Base-by-base conservation (phyloP, 495 filamentous ascomycete genomes). In the Trichoderma erinaceum region DNA sequence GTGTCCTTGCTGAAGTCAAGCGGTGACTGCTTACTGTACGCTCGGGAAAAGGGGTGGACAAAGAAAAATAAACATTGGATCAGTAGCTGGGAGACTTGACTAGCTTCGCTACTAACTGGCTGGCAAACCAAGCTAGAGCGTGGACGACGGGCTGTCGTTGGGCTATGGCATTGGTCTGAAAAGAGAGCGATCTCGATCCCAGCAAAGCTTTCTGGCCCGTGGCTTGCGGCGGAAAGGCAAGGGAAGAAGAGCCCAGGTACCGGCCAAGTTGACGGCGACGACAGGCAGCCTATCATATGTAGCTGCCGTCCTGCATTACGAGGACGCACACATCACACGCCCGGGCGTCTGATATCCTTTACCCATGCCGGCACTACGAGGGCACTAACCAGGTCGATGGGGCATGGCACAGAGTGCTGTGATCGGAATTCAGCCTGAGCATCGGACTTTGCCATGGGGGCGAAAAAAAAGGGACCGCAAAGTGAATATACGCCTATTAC, bases 161-260 rank as follows among this genome's bases (percentile, higher is more conserved):
- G 56, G 16, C 21, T 21, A 32, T 15, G 23, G 27, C 56, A 61
- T 61, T 61, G 56, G 56, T 16, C 56, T 32, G 56, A 61, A 25
- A 61, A 25, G 56, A 10, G 25, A 61, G 56, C 56, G 25, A 61
- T 61, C 56, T 61, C 56, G 56, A 61, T 61, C 56, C 56, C 56
- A 25, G 23, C 27, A 23, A 61, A 61, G 23, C 56, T 13, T 61
- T 32, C 10, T 18, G 56, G 56, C 25, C 27, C 25, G 56, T 61
- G 56, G 56, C 56, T 61, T 29, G 11, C 10, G 56, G 23, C 25
- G 3, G 56, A 61, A 29, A 61, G 56, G 56, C 56, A 61, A 61
- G 56, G 56, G 56, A 32, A 61, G 32, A 5, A 7, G 25, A 23
- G 50, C 21, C 23, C 56, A 61, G 56, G 56, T 21, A 61, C 56